phyloP scores from a whole-genome alignment of 1,284 basidiomycete species.

The Ganoderma sp. region DNA sequence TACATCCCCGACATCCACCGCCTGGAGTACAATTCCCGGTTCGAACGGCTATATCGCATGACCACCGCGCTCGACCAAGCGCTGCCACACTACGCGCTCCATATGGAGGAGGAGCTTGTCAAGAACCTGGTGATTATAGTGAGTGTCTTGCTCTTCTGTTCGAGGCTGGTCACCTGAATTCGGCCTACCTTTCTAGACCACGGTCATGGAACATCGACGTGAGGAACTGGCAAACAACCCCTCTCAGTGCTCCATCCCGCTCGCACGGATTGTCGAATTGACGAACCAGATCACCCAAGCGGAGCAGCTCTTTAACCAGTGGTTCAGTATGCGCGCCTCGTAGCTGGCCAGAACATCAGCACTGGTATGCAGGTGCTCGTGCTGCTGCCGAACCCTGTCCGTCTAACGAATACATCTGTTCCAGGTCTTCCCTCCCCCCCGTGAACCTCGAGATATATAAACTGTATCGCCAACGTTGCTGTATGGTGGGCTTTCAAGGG shows the following conservation, averaged over 20 bases:
- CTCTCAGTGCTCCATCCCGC: slow-evolving; percentile 58
- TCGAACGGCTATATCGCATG: slow-evolving; percentile 55
- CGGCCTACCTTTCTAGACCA: slow-evolving; percentile 46
- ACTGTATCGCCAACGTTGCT: too few species aligned
- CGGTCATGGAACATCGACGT: slow-evolving; percentile 60
- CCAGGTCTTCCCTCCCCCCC: too few species aligned
- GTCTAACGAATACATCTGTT: too few species aligned
- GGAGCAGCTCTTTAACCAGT: slow-evolving; percentile 46
- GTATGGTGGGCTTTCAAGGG: too few species aligned
- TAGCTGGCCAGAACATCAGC: neutral
- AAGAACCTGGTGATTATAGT: slow-evolving; percentile 61
- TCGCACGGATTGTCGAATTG: slow-evolving; percentile 54
- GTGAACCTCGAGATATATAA: too few species aligned
- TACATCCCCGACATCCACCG: slow-evolving; percentile 57
- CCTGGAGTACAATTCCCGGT: slow-evolving; percentile 52
- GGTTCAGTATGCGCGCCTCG: neutral
- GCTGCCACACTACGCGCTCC: slow-evolving; percentile 51
- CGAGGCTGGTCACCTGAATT: neutral
- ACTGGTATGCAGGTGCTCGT: neutral
- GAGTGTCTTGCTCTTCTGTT: slow-evolving; percentile 36
- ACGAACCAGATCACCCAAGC: slow-evolving; percentile 48
- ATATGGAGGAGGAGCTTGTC: slow-evolving; percentile 53
- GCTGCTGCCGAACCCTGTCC: too few species aligned
- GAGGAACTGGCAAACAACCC: slow-evolving; percentile 46
- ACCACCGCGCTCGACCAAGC: slow-evolving; percentile 54